Conservation (phyloP, 192 early-diverging fungal genomes). For the Chytriomyces sp. region DNA sequence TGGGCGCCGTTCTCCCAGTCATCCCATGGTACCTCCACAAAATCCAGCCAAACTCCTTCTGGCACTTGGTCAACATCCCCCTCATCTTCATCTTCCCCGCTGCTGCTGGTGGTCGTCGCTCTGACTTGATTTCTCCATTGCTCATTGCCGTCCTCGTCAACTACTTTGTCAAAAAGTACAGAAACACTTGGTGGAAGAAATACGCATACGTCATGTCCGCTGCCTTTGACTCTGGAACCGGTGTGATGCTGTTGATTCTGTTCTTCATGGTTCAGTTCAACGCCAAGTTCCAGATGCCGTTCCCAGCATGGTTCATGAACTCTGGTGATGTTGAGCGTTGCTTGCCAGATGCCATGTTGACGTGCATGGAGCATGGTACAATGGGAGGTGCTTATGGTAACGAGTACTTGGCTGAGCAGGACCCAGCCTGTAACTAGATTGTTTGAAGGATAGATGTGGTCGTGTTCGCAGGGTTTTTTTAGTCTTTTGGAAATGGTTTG, state of each 20-base stretch:
- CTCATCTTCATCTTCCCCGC: neutral
- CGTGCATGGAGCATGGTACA: neutral
- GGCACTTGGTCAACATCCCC: conserved; percentile 35
- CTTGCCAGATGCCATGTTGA: no score
- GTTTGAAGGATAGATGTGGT: no score
- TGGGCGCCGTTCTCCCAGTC: conserved; percentile 38
- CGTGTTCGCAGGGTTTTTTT: no score
- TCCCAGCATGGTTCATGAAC: no score
- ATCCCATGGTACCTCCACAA: conserved; percentile 47
- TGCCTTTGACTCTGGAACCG: conserved; percentile 62
- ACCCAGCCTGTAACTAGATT: no score
- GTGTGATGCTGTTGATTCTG: conserved; percentile 31
- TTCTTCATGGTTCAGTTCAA: neutral
- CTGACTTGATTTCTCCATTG: neutral
- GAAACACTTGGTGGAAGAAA: conserved; percentile 58
- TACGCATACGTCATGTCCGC: conserved; percentile 73
- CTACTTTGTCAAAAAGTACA: conserved; percentile 10
- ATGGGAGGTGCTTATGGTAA: no score
- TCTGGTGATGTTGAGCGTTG: no score
- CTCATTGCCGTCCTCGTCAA: neutral
- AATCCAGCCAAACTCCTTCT: conserved; percentile 21
- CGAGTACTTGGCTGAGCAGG: no score
- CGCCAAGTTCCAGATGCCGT: no score
- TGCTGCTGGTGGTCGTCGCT: neutral
- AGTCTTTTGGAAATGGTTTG: no score